Base-by-base conservation (phyloP, 805 yeast species). In the Saccharomycopsis synnaedendra region DNA sequence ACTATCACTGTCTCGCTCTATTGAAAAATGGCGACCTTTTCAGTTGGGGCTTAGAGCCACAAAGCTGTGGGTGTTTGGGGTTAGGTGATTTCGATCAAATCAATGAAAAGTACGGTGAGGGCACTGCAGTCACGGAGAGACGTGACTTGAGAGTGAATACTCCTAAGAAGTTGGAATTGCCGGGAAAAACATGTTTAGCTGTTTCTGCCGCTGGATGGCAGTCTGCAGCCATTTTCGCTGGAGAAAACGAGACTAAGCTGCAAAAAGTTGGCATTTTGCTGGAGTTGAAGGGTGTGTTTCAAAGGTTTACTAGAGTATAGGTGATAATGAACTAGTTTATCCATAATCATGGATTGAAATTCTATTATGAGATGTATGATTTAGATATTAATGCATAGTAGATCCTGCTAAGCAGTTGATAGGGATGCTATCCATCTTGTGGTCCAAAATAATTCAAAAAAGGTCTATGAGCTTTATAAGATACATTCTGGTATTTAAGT, bases 161-260 rank as follows among this genome's bases (percentile, higher is more conserved):
- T 31, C 86, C 86, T 3, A 62, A 66, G 1, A 57, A 57, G 42
- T 63, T 75, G 4, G 54, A 61, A 2, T 48, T 67, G 1, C 52
- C 63, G 33, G 67, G 50, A 1, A 56, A 56, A 3, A 76, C 64
- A 33, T 77, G 81, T 58, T 60, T 82, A 27, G 78, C 80, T 0
- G 71, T 82, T 34, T 73, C 84, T 1, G 86, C 89, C 5, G 80
- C 79, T 10, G 94, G 93, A 1, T 84, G 90, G 90, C 93, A 84
- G 49, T 74, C 86, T 4, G 78, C 80, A 41, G 88, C 87, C 1
- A 65, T 84, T 45, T 65, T 76, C 10, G 56, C 45, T n/a, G 11
- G 11, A 34, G 37, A 34, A 34, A 34, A 19, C 19, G 19, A 19
- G 19, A 19, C 19, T 2, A 2, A 19, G 19, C 19, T 19, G 19